Base-by-base conservation (phyloP, 2,329 filamentous ascomycete genomes). In the Phialophora tarda region DNA sequence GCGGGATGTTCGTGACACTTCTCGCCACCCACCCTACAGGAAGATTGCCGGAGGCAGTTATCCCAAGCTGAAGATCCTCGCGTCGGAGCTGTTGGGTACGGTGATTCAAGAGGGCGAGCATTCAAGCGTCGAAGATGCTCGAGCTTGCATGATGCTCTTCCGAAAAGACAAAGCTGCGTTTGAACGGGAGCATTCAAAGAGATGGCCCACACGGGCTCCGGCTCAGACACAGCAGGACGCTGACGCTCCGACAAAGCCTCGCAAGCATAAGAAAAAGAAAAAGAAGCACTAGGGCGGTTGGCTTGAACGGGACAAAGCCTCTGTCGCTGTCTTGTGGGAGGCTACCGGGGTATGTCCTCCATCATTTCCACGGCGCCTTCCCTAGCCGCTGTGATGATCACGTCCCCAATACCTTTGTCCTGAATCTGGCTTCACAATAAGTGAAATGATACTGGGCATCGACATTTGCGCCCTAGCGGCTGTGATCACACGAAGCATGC, bases 101-200 rank as follows among this genome's bases (percentile, higher is more conserved):
- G 82, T 84, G 64, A 88, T 89, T 30, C 87, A 89, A 74, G 80
- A 79, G 4, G 86, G 85, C 1, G 83, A 84, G 67, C 87, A 89
- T 79, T 86, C 83, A 61, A 86, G 84, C 73, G 81, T 89, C 62
- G 87, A 89, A 73, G 95, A 99, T 82, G 95, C 95, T 1, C 84
- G 92, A 71, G 92, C 91, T 4, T 89, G 93, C 0, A 98, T 99
- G 93, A 81, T 94, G 63, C 80, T 99, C 50, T 98, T 96, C 75
- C 85, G 91, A 68, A 86, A 88, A 71, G 87, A 93, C 76, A 98
- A 97, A 80, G 83, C 88, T 21, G 90, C 85, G 0, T 97, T 99
- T 75, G 95, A 98, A 75, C 82, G 88, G 64, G 92, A 96, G 76
- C 88, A 92, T 76, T 82, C 88, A 63, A 89, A 87, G 77, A 87